phyloP scores from a whole-genome alignment of 225 moss, liverwort and hornwort species.

The Ulota crispa region DNA sequence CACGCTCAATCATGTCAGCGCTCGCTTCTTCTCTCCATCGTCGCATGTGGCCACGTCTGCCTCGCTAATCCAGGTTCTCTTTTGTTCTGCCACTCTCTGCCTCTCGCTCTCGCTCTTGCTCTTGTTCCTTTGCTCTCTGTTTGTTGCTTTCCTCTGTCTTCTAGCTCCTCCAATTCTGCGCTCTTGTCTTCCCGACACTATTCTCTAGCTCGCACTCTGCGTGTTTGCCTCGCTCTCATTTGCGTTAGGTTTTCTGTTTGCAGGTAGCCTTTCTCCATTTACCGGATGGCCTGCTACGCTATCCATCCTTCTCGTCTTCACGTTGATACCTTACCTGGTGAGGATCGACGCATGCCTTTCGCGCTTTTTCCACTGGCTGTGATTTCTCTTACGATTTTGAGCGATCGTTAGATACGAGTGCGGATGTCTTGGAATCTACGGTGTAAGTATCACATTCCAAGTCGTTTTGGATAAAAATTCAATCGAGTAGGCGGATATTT shows the following conservation, averaged over 20 bases:
- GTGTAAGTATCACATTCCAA: no score
- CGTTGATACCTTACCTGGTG: conserved; percentile 19
- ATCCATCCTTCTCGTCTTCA: conserved; percentile 7
- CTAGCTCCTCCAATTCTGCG: conserved; percentile 2
- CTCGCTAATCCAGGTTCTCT: conserved; percentile 26
- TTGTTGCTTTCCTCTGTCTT: neutral
- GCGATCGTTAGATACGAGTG: conserved; percentile 10
- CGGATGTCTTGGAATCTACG: conserved; percentile 5
- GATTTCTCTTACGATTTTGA: neutral
- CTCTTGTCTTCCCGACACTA: neutral
- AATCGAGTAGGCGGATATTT: neutral
- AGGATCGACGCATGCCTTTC: conserved; percentile 1
- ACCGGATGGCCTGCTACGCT: conserved; percentile 40
- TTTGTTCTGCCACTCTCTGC: neutral
- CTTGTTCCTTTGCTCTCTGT: neutral
- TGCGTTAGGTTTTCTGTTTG: conserved; percentile 29
- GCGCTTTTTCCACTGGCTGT: neutral
- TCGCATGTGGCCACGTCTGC: neutral
- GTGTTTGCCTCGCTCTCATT: conserved; percentile 14
- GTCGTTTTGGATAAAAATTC: neutral
- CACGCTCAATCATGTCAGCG: conserved; percentile 18
- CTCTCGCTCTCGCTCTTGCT: neutral
- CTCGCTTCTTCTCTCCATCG: conserved; percentile 3
- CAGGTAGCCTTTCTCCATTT: conserved; percentile 20
- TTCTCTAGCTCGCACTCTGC: neutral